Conservation (phyloP, 306 rosid species). For the Pyrus communis region DNA sequence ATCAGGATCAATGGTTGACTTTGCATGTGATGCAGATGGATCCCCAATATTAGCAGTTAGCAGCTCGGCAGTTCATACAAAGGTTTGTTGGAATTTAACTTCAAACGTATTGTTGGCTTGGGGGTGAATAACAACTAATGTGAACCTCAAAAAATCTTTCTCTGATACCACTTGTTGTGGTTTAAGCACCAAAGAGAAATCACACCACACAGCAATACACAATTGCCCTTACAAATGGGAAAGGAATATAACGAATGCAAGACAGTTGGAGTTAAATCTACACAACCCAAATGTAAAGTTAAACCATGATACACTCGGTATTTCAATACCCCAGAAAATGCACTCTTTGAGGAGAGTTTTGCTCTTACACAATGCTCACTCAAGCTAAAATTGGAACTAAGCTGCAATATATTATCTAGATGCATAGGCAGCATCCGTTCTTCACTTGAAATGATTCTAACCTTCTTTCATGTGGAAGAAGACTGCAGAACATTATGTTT, state of each 20-base stretch:
- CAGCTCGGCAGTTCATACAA: constrained; percentile 70
- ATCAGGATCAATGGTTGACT: constrained; percentile 88
- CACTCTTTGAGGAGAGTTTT: background rate
- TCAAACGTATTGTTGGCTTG: too few species aligned
- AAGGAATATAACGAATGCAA: background rate
- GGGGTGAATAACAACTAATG: too few species aligned
- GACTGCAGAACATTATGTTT: background rate
- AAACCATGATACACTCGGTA: background rate
- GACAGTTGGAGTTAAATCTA: background rate
- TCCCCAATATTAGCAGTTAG: constrained; percentile 82
- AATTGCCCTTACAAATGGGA: background rate
- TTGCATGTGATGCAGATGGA: constrained; percentile 78
- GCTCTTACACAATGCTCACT: background rate
- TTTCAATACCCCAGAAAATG: background rate
- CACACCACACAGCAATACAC: background rate
- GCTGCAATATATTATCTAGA: background rate
- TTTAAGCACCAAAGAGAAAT: background rate
- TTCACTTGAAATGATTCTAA: background rate
- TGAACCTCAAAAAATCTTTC: too few species aligned
- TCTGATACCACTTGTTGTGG: background rate
- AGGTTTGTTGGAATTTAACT: constrained; percentile 31
- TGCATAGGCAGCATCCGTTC: background rate
- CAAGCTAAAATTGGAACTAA: background rate
- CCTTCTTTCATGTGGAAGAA: background rate
- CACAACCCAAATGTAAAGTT: background rate